Base-by-base conservation (phyloP, 805 yeast species). In the Candida peoriensis region DNA sequence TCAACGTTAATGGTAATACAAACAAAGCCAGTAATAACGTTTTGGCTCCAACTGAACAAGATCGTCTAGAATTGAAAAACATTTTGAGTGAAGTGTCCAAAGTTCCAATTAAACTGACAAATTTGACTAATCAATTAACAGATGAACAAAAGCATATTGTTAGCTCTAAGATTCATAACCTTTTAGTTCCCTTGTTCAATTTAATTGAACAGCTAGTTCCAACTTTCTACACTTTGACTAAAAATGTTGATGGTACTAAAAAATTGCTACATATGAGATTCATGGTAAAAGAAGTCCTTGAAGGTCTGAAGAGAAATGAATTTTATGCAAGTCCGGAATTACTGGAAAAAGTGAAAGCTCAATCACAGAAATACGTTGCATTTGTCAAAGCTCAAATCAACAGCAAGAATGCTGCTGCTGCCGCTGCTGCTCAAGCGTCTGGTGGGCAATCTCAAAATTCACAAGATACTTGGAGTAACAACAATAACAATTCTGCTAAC, bases 131-230 rank as follows among this genome's bases (percentile, higher is more conserved):
- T 48, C 60, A 69, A 29, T 63, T 87, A 19, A 60, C 80, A 1
- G 74, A 70, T 19, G 78, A 74, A 20, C 90, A 85, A 46, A 83
- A 81, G 57, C 70, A 65, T 25, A 64, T 64, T 32, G 81, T 81
- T 17, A 64, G 73, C 28, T 74, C 77, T 15, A 68, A 74, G 18
- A 68, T 77, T 46, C 66, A 64, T 28, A 68, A 66, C 27, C 64
- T 74, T 20, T 66, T 83, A 21, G 55, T 61, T 21, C 47, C 66
- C 14, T 68, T 81, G 43, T 76, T 74, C 56, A 69, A 77, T 24
- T 72, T 80, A 42, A 81, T 82, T 13, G 94, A 86, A 52, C 80
- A 80, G 41, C 66, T 87, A 28, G 76, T 85, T 26, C 87, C 94
- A 24, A 78, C 83, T 51, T 85, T 84, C 49, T 87, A 74, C 52